These are phyloP conservation scores for Polychytrium aggregatum DNA, from an alignment of 192 early-diverging fungal genomes.

Conservation along the genomic window DNA sequence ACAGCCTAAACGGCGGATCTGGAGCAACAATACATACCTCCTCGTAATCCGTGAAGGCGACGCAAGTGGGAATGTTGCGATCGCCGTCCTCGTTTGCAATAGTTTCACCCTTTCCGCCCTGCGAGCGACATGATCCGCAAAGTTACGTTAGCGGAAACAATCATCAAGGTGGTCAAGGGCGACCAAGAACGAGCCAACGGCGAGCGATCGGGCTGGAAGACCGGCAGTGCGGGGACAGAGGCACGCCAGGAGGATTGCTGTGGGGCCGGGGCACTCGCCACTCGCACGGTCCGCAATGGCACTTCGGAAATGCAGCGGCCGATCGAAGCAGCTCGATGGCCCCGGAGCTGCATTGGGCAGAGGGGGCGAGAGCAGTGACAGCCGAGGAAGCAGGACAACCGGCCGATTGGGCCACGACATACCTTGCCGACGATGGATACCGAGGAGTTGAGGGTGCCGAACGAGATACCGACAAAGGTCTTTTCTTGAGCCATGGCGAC, in stretches of 20 bases:
- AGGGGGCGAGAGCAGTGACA: too few species aligned
- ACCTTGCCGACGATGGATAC: slow-evolving; percentile 70
- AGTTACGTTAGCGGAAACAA: background rate
- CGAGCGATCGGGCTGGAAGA: background rate
- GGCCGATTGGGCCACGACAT: background rate
- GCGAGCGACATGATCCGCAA: background rate
- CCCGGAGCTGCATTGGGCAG: too few species aligned
- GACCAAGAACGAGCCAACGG: background rate
- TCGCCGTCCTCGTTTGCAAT: slow-evolving; percentile 99
- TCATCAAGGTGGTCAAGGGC: background rate
- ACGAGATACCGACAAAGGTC: slow-evolving; percentile 58
- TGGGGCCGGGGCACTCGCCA: too few species aligned
- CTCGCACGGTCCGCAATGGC: too few species aligned
- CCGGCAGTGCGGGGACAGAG: too few species aligned
- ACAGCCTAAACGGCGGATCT: slow-evolving; percentile 3
- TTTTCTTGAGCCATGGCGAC: too few species aligned
- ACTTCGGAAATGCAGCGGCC: too few species aligned
- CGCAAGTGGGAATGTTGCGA: slow-evolving; percentile 84
- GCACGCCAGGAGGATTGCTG: too few species aligned
- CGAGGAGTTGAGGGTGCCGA: slow-evolving; percentile 68
- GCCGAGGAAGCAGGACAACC: background rate
- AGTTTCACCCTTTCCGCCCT: slow-evolving; percentile 65
- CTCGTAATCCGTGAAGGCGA: slow-evolving; percentile 85
- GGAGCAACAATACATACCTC: slow-evolving; percentile 44
- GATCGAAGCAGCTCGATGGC: too few species aligned